Percentiles rank a stretch among this genome's conserved stretches.
Evolutionary conservation across 2,329 filamentous ascomycete genomes (phyloP).

Genomic region (Aspergillus aculeatus): DNA sequence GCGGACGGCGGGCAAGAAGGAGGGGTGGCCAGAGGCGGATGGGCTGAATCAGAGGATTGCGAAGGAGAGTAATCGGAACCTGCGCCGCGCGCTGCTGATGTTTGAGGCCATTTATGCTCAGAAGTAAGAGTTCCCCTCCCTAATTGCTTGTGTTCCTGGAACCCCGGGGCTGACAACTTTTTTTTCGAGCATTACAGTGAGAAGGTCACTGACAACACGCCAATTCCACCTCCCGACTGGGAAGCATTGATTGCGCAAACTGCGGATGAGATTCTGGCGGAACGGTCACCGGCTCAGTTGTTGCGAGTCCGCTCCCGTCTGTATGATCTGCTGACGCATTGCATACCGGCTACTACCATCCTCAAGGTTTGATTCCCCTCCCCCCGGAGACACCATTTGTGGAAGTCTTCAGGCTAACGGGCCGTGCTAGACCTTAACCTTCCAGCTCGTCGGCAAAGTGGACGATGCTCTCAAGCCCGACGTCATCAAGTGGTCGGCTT

Average conservation of each 20-base stretch:
- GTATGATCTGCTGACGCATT: constrained; percentile 96
- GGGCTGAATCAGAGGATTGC: constrained; percentile 82
- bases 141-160: not conserved
- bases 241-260: constrained; percentile 86
- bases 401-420: constrained; percentile 6
- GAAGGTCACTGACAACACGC: constrained; percentile 80
- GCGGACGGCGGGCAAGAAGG: constrained; percentile 67
- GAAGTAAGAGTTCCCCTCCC: constrained; percentile 63
- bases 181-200: constrained; percentile 61
- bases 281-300: constrained; percentile 87
- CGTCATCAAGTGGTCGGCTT: constrained; percentile 92
- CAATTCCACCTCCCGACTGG: constrained; percentile 95
- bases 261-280: constrained; percentile 88
- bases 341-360: constrained; percentile 91
- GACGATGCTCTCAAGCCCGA: constrained; percentile 89
- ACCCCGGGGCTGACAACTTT: not conserved
- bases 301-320: constrained; percentile 85
- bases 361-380: constrained; percentile 60
- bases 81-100: constrained; percentile 89
- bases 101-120: constrained; percentile 96
- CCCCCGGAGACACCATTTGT: not conserved
- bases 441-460: constrained; percentile 82
- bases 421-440: constrained; percentile 68
- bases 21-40: constrained; percentile 75
- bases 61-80: constrained; percentile 83